These are phyloP conservation scores for Yamadazyma scolyti DNA, from an alignment of 805 yeast genomes.

Conservation along the genomic window DNA sequence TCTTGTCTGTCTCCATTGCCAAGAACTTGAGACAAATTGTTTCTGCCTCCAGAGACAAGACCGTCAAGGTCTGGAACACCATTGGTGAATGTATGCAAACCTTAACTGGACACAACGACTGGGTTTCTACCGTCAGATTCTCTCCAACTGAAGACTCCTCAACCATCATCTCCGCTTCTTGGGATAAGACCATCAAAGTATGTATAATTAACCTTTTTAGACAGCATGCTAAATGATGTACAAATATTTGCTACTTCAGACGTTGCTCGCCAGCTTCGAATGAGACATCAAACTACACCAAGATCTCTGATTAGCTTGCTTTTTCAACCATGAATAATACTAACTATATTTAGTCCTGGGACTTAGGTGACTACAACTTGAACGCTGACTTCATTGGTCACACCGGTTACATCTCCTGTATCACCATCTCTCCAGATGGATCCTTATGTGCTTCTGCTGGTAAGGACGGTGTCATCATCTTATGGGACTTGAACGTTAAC, in stretches of 20 bases:
- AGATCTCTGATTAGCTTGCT: conserved; percentile 83
- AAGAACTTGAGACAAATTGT: conserved; percentile 96
- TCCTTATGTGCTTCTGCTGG: conserved; percentile 99
- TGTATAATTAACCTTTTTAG: conserved; percentile 36
- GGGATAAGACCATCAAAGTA: conserved; percentile 99
- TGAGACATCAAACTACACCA: conserved; percentile 98
- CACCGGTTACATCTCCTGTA: conserved; percentile 97
- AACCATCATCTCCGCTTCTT: conserved; percentile 93
- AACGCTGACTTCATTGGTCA: conserved; percentile 98
- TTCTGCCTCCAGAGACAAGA: conserved; percentile 98
- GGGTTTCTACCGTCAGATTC: conserved; percentile 98
- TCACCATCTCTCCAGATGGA: conserved; percentile 99
- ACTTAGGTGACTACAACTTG: conserved; percentile 75
- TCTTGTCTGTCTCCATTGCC: conserved; percentile 93
- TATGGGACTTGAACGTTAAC: conserved; percentile 93
- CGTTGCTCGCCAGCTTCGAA: conserved; percentile 62
- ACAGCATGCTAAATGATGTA: conserved; percentile 11
- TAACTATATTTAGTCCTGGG: conserved; percentile 82
- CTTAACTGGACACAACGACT: conserved; percentile 94
- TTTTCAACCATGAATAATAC: conserved; percentile 26
- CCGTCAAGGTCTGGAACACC: conserved; percentile 99
- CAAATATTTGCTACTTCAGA: conserved; percentile 99
- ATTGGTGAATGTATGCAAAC: conserved; percentile 95
- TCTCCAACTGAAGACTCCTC: conserved; percentile 72
- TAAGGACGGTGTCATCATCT: conserved; percentile 97